phyloP scores from a whole-genome alignment of 208 protist species.

The Leptomonas pyrrhocoris region DNA sequence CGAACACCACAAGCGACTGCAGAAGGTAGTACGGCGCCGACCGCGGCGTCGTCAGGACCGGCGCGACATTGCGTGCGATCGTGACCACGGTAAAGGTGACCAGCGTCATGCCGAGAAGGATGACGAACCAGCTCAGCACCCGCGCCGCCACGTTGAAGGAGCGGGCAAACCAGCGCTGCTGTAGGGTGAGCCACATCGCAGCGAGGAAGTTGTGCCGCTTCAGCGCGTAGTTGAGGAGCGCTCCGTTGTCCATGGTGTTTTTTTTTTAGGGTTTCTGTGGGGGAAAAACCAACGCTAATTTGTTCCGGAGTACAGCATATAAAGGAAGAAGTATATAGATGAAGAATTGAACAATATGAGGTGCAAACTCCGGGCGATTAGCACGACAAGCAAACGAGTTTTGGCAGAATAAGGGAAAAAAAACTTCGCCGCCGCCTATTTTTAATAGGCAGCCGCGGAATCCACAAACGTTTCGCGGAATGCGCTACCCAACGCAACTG shows the following conservation, averaged over 20 bases:
- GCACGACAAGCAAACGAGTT: no score
- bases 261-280: no score
- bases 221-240: conserved; percentile 32
- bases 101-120: conserved; percentile 53
- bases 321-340: no score
- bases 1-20: conserved; percentile 31
- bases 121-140: conserved; percentile 31
- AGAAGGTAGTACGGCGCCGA: conserved; percentile 39
- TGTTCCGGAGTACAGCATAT: no score
- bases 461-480: no score
- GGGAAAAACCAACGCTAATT: no score
- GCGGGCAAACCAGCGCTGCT: conserved; percentile 33
- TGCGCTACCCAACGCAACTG: no score
- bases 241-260: conserved; percentile 24
- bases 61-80: conserved; percentile 47
- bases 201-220: conserved; percentile 27
- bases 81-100: conserved; percentile 59
- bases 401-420: no score
- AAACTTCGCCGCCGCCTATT: no score
- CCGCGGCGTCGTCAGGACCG: conserved; percentile 41
- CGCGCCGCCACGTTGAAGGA: conserved; percentile 20
- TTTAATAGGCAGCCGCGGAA: no score
- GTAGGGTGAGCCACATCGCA: conserved; percentile 27
- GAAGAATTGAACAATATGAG: no score
- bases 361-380: no score